A percentile compares a stretch with the other conserved stretches of the same genome.
phyloP scores from a whole-genome alignment of 176 grass and related monocot species.

The Microstegium vimineum region DNA sequence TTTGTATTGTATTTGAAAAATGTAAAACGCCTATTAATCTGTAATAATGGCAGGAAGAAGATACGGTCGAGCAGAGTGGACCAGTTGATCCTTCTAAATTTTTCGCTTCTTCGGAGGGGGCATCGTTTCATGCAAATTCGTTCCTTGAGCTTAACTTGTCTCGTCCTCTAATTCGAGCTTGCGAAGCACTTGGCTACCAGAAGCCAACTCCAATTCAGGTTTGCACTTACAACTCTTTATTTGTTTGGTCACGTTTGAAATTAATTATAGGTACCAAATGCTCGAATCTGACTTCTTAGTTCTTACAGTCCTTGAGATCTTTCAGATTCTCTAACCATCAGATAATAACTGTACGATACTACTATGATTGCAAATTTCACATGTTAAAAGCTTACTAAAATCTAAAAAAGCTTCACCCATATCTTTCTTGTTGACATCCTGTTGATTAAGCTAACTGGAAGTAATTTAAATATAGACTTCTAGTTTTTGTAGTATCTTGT shows the following conservation, averaged over 20 bases:
- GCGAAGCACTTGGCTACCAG: slow-evolving; percentile 86
- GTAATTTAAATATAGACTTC: not conserved
- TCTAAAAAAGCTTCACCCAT: not conserved
- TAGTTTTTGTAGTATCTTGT: not conserved
- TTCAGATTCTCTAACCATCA: not conserved
- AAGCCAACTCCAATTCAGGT: slow-evolving; percentile 99
- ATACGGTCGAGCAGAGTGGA: not conserved
- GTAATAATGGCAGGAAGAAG: slow-evolving; percentile 31
- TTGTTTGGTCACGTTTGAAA: not conserved
- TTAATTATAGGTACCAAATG: not conserved
- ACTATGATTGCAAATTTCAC: not conserved
- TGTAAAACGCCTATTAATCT: not conserved
- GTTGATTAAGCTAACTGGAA: not conserved
- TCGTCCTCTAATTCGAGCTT: slow-evolving; percentile 78
- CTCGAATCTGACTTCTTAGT: not conserved
- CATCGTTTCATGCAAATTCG: slow-evolving; percentile 88
- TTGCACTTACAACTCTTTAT: slow-evolving; percentile 18
- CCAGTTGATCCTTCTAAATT: slow-evolving; percentile 36
- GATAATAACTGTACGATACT: not conserved
- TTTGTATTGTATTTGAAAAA: not conserved
- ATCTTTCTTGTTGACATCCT: not conserved
- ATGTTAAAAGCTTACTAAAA: not conserved
- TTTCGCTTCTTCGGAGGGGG: slow-evolving; percentile 68
- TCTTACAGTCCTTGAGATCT: not conserved
- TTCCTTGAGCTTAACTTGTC: slow-evolving; percentile 91